Base-by-base conservation (phyloP, 768 basidiomycete genomes). In the Psilocybe sp. region DNA sequence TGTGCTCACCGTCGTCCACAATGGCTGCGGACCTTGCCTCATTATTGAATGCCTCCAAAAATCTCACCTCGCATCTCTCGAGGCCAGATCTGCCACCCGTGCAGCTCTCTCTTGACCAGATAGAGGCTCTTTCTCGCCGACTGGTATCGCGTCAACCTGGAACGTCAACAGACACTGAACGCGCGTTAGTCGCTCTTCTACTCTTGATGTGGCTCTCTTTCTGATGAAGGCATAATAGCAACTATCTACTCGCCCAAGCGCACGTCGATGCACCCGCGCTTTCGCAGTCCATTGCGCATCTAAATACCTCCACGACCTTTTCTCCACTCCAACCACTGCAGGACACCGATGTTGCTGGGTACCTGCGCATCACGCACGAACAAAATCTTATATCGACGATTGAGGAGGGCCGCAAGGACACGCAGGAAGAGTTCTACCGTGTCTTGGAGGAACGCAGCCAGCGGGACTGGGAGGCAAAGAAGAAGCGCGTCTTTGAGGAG, bases 361-460 rank as follows among this genome's bases (percentile, higher is more conserved):
- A 90, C 64, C 82, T 96, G 18, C 87, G 91, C n/a, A 89, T 93
- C 67, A 89, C 91, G 1, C 92, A 96, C 60, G 94, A 98, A 63
- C 93, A 95, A 65, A 92, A 90, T 55, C 83, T 98, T 48, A 92
- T 96, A 50, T 90, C 90, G 1, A 92, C 94, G 1, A 94, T 98
- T 48, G 93, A 96, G 61, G 91, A 96, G 63, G 88, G 87, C 1
- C 73, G 93, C 37, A 82, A 85, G 55, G 84, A 90, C 58, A 95
- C 93, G 0, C 88, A 92, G 60, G 79, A 86, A 52, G 83, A 87
- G 57, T 95, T 95, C 59, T 93, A 94, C 63, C 79, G 82, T 20
- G 80, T 87, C 31, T 69, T 95, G 31, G 87, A 92, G 61, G 82
- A 87, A 37, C 77, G 86, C 19, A 82, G 83, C 53, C 77, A 82